Conservation (phyloP, 2,329 filamentous ascomycete species). For the Ceratocystis diversiconidia region DNA sequence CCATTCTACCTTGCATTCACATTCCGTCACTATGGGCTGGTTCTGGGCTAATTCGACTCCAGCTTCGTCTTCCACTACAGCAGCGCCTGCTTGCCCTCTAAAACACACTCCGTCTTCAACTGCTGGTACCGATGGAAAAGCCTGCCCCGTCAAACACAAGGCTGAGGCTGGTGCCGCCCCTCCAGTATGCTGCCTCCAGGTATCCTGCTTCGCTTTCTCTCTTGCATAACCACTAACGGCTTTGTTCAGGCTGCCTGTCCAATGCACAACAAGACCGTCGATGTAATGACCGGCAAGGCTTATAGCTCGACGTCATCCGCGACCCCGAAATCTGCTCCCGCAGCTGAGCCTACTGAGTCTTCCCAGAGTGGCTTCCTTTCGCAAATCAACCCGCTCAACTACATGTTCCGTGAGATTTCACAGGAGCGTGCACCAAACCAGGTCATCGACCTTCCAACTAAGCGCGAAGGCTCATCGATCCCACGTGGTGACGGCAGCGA, state of each 20-base stretch:
- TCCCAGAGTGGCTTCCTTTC: conserved; percentile 33
- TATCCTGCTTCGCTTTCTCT: not conserved
- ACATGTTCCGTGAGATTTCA: conserved; percentile 81
- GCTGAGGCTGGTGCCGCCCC: conserved; percentile 8
- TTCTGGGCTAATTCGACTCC: conserved; percentile 44
- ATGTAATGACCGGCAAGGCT: conserved; percentile 29
- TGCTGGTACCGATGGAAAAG: not conserved
- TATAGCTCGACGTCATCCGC: conserved; percentile 21
- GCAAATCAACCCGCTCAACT: conserved; percentile 62
- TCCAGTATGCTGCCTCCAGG: conserved; percentile 3
- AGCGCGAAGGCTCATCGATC: conserved; percentile 76
- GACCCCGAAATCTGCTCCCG: conserved; percentile 30
- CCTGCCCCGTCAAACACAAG: conserved; percentile 12
- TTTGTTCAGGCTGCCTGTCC: conserved; percentile 36
- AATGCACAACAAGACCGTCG: conserved; percentile 41
- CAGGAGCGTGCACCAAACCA: conserved; percentile 66
- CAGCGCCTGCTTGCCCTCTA: conserved; percentile 11
- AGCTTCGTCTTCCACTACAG: conserved; percentile 20
- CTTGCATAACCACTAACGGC: not conserved
- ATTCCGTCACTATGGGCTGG: conserved; percentile 39
- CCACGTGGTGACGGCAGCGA: conserved; percentile 65
- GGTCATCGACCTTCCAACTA: conserved; percentile 56
- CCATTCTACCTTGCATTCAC: conserved; percentile 9
- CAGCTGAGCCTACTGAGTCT: conserved; percentile 30
- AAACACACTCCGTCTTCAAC: conserved; percentile 11